These are phyloP conservation scores for Cyclaneusma minus DNA, from an alignment of 2,329 filamentous ascomycete species.

Conservation along the genomic window DNA sequence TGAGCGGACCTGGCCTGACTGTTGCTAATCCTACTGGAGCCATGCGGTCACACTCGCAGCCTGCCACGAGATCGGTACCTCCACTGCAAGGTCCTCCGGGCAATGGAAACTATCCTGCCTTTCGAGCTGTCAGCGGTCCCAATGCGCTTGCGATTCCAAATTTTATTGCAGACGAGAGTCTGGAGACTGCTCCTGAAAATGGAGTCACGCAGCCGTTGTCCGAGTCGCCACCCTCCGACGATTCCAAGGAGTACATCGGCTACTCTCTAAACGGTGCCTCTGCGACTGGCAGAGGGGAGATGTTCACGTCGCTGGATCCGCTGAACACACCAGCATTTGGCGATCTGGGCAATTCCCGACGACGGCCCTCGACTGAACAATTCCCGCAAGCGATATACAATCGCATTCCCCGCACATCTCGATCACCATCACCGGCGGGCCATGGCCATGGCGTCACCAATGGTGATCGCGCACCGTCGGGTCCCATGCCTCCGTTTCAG, in stretches of 20 bases:
- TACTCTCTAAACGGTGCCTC: constrained; percentile 17
- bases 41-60: constrained; percentile 52
- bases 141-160: constrained; percentile 37
- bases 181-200: constrained; percentile 8
- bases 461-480: constrained; percentile 12
- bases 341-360: constrained; percentile 12
- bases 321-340: constrained; percentile 17
- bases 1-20: constrained; percentile 28
- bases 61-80: constrained; percentile 26
- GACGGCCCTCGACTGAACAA: constrained; percentile 17
- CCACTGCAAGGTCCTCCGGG: constrained; percentile 1
- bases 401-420: constrained; percentile 15
- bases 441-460: too few relatives aligned
- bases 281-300: constrained; percentile 8
- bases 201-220: background rate
- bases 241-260: constrained; percentile 18
- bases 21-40: constrained; percentile 32
- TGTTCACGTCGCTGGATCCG: constrained; percentile 8
- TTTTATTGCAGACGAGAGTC: constrained; percentile 37
- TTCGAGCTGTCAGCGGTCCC: too few relatives aligned
- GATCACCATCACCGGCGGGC: constrained; percentile 20
- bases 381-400: constrained; percentile 18
- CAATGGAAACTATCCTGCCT: constrained; percentile 11
- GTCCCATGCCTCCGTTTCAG: too few relatives aligned
- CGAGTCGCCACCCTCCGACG: constrained; percentile 5